Evolutionary conservation across 108 stramenopile species (phyloP), one percentile per base, ranked within the genome.

Genomic region (Nitzschia sp.): DNA sequence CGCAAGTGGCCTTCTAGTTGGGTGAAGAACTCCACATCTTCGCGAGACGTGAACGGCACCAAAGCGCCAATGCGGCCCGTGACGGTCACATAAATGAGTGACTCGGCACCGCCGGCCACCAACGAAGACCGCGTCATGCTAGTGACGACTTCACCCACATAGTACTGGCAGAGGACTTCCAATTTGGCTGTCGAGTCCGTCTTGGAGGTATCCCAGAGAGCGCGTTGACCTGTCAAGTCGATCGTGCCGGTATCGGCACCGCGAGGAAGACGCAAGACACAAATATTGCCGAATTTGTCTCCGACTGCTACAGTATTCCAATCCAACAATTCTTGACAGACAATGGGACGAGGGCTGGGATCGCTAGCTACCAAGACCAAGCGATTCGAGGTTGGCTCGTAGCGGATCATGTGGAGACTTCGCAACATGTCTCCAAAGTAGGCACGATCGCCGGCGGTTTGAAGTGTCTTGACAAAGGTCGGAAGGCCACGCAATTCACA

Each of bases 221-320:
- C 91, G 66, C 90, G 80, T 23, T 82, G 76, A 23, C 90, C 90
- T 0, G 85, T 81, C 26, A 86, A 64, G 77, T 95, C 93, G 23
- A 89, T 77, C 4, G 85, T 86, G 45, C 81, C 82, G 48, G 85
- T 84, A 32, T 91, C 89, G 19, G 87, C 80, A 29, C 91, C 94
- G 45, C 86, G 72, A 27, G 95, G 93, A 9, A 93, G 56, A n/a
- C 97, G 86, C 38, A 99, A 69, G 15, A 98, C 81, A 27, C 93
- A 93, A 17, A 99, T 72, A 74, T 97, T 97, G 25, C 98, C 98
- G 72, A 97, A 98, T 68, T 98, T 98, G 82, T 98, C 98, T 0
- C 92, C 95, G 0, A 93, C 97, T 2, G 97, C 97, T 32, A 97
- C 90, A 28, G 97, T 99, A 75, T 99, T 94, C 77, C 94, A 90